Evolutionary conservation across 495 filamentous ascomycete species (phyloP).

Genomic region (Podospora pseudoanserina): DNA sequence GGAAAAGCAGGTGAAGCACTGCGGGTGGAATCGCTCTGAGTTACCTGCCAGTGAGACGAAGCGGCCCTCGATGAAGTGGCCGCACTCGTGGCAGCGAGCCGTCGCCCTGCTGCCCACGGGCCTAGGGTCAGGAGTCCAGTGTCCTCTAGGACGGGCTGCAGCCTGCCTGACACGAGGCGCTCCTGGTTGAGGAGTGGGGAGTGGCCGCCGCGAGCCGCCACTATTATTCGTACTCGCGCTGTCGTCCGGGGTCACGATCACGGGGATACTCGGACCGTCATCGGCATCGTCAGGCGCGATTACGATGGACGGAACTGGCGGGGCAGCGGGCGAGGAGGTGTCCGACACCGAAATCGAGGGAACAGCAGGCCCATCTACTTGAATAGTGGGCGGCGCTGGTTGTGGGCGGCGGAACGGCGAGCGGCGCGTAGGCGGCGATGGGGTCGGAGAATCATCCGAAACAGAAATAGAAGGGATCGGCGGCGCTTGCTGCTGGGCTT

Average conservation of each 20-base stretch:
- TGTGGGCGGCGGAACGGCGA: constrained; percentile 32
- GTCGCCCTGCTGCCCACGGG: constrained; percentile 58
- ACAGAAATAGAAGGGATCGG: constrained; percentile 61
- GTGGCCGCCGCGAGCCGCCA: constrained; percentile 34
- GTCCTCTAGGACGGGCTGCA: constrained; percentile 39
- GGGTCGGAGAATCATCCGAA: constrained; percentile 41
- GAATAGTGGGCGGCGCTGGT: constrained; percentile 37
- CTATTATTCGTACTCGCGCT: constrained; percentile 24
- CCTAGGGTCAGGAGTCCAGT: constrained; percentile 45
- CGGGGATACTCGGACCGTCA: constrained; percentile 41
- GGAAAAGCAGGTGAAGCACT: constrained; percentile 86
- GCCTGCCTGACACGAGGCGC: constrained; percentile 37
- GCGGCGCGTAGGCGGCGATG: constrained; percentile 33
- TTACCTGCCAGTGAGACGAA: constrained; percentile 74
- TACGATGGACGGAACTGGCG: constrained; percentile 42
- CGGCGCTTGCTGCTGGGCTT: constrained; percentile 25
- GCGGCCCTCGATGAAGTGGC: constrained; percentile 78
- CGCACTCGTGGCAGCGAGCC: constrained; percentile 79
- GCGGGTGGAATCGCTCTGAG: constrained; percentile 77
- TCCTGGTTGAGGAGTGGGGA: constrained; percentile 37
- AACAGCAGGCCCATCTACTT: constrained; percentile 34
- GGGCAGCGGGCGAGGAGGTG: constrained; percentile 19
- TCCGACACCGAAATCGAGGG: constrained; percentile 33
- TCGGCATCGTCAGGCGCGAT: constrained; percentile 38
- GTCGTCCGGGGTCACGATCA: constrained; percentile 43